Evolutionary conservation across 768 basidiomycete species (phyloP), one percentile per base, ranked within the genome.

Genomic region (Termitomyces sp.): DNA sequence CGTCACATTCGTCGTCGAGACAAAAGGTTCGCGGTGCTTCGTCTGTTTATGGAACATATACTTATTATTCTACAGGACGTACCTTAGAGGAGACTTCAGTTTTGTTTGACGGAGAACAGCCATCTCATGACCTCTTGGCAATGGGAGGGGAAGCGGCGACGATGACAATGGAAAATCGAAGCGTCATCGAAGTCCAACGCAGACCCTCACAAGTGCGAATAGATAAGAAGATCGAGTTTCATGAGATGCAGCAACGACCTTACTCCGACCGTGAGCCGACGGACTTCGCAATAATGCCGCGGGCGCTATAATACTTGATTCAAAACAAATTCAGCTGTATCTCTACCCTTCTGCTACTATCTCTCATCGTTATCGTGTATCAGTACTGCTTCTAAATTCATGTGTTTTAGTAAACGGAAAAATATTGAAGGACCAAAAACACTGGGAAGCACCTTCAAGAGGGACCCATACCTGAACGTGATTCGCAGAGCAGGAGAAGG

Each of bases 61-160:
- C 39, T 21, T 21, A 45, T 28, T 10, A 54, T 30, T 5, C 34
- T 16, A 3, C 35, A 62, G 61, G 56, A 30, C 77, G 80, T 40
- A 88, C 87, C 2, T 73, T 88, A 32, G 88, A 90, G 67, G 88
- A 90, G 66, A 89, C 88, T 0, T 81, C 87, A 0, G 81, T 79
- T 5, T 69, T 89, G 9, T 90, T 89, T 53, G 88, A 89, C 56
- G 84, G 87, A 16, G 79, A 83, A 47, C 71, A 78, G 27, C 73
- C 71, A 34, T 71, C 71, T 27, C 67, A 72, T 11, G 76, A 78
- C 50, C 71, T 85, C 45, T 65, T 71, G 17, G 69, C 73, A 34
- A 74, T 75, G 67, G 80, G 76, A 41, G 78, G 78, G 19, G 78
- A 80, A 56, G 79, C 79, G 0, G 79, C 81, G 8, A 69, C 67